Evolutionary conservation across 345 rosid species (phyloP), one percentile per base, ranked within the genome.

Genomic region (Pistacia atlantica): DNA sequence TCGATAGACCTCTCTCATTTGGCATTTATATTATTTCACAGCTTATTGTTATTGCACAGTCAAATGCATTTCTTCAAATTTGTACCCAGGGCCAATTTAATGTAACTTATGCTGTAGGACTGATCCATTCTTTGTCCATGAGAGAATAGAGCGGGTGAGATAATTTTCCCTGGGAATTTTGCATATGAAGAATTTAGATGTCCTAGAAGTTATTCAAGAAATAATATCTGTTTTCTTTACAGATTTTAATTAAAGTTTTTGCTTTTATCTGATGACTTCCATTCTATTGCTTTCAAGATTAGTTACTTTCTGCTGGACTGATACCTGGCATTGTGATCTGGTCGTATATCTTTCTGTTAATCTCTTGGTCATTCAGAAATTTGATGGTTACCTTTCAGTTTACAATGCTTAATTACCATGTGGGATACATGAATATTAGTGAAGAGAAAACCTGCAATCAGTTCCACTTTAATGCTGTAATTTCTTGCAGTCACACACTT

Each of bases 21-120:
- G 42, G 71, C 51, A 49, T 71, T 60, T 55, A 31, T 12, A 31
- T 48, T 60, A 56, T 14, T 75, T 75, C 59, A 69, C 35, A 70
- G 78, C 63, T 68, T 69, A 80, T 80, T 68, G 81, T 65, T 80
- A 69, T 57, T 65, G 79, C 79, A 80, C 69, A 67, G 74, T 62
- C 76, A 67, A 72, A 68, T 31, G 46, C 60, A 75, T 74, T 73
- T 73, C 78, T 72, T 61, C 77, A 67, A 80, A 76, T 45, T 62
- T 80, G 71, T 73, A 57, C 20, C 65, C 60, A n/a, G 72, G 72
- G 67, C 73, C 65, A 56, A 56, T 66, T 75, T 66, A 66, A 62
- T 77, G 78, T 75, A 77, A 80, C 72, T 86, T 80, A 79, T 79
- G 79, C 79, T 72, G 75, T 83, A 83, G 79, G 62, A 69, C 66